A percentile compares a stretch with the other conserved stretches of the same genome.
These are phyloP conservation scores for Nematocida displodere DNA, from an alignment of 371 early-diverging fungal species.

Conservation along the genomic window DNA sequence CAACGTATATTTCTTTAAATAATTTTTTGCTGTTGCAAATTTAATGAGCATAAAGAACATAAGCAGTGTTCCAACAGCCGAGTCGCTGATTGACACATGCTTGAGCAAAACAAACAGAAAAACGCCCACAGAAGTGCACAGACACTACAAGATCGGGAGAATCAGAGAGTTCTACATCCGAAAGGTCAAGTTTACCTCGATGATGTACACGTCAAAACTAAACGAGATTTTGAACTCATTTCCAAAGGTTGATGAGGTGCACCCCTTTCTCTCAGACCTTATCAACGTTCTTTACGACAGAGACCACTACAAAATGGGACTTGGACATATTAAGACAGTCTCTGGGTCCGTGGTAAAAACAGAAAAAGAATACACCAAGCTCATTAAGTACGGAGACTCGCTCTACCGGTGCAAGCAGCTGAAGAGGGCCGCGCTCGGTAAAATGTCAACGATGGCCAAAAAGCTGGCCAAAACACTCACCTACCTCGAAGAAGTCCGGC, in stretches of 20 bases:
- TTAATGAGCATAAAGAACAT: slow-evolving; percentile 82
- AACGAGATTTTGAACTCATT: slow-evolving; percentile 84
- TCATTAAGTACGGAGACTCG: slow-evolving; percentile 98
- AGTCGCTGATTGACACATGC: slow-evolving; percentile 92
- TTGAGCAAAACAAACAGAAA: slow-evolving; percentile 96
- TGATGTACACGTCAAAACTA: slow-evolving; percentile 87
- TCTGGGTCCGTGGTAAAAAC: slow-evolving; percentile 85
- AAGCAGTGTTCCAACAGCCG: slow-evolving; percentile 81
- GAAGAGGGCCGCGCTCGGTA: slow-evolving; percentile 92
- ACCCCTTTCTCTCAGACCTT: slow-evolving; percentile 98
- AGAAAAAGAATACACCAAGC: slow-evolving; percentile 87
- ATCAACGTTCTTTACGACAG: slow-evolving; percentile 99
- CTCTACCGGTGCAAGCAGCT: slow-evolving; percentile 97
- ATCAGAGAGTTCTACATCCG: slow-evolving; percentile 98
- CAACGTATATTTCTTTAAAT: no score
- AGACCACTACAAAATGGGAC: slow-evolving; percentile 98
- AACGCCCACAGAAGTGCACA: slow-evolving; percentile 95
- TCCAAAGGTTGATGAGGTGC: slow-evolving; percentile 97
- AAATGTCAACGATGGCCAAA: slow-evolving; percentile 98
- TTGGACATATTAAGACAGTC: slow-evolving; percentile 95
- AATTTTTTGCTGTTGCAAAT: no score
- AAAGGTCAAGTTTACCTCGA: slow-evolving; percentile 91
- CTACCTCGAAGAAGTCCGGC: slow-evolving; percentile 96
- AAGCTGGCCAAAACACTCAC: slow-evolving; percentile 91
- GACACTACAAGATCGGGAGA: slow-evolving; percentile 83